phyloP scores from a whole-genome alignment of 805 yeast genomes.

The Metschnikowia noctiluminum region DNA sequence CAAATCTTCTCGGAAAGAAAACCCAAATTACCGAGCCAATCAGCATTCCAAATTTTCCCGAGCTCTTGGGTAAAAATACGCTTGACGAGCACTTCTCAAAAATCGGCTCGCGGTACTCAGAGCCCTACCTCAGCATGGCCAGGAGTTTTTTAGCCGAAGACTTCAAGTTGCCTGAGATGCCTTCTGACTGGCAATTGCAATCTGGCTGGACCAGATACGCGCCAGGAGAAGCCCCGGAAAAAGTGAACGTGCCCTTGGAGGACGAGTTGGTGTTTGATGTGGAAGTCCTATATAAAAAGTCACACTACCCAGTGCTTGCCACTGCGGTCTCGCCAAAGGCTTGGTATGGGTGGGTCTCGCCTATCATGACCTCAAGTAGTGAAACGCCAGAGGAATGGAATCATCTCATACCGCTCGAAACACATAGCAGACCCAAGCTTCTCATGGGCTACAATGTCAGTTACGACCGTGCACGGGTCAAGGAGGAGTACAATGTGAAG shows the following conservation, averaged over 20 bases:
- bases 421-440: constrained; percentile 45
- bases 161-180: constrained; percentile 40
- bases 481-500: constrained; percentile 73
- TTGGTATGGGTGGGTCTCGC: constrained; percentile 96
- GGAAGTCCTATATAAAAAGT: constrained; percentile 75
- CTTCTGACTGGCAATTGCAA: constrained; percentile 51
- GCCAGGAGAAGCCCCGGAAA: constrained; percentile 47
- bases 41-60: constrained; percentile 56
- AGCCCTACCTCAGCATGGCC: constrained; percentile 57
- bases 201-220: constrained; percentile 85
- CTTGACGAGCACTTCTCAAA: constrained; percentile 83
- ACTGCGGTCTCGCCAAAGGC: constrained; percentile 72
- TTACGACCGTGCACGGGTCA: constrained; percentile 82
- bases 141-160: constrained; percentile 35
- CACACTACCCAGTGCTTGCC: constrained; percentile 76
- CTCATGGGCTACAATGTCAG: constrained; percentile 89
- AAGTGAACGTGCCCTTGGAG: constrained; percentile 69
- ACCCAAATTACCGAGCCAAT: constrained; percentile 64
- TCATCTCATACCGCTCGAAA: constrained; percentile 77
- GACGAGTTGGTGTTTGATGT: constrained; percentile 80
- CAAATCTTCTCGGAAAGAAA: constrained; percentile 71
- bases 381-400: constrained; percentile 37
- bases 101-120: constrained; percentile 56
- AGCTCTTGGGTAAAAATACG: constrained; percentile 59
- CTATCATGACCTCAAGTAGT: constrained; percentile 49